Base-by-base conservation (phyloP, 768 basidiomycete species). In the Artomyces pyxidatus region DNA sequence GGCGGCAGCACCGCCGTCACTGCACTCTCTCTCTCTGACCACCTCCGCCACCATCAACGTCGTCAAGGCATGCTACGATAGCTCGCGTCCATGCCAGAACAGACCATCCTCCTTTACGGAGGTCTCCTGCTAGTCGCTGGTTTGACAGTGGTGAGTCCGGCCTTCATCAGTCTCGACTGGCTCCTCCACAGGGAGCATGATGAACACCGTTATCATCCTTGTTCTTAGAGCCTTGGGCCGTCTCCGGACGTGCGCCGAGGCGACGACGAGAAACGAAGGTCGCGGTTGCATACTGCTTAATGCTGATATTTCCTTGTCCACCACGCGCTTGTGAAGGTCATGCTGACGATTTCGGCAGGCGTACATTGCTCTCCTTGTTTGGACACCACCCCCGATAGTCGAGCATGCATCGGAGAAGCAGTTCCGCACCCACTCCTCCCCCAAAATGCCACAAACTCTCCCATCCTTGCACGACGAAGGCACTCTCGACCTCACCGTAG, bases 191-290 rank as follows among this genome's bases (percentile, higher is more conserved):
- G 17, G 17, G 42, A 43, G 49, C 49, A 62, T 54, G 86, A 87
- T 86, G 83, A 78, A 69, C 57, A 66, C 70, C 71, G 69, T 49
- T 65, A 77, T 87, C 88, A 90, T 90, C 87, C 87, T 90, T 90
- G 87, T 90, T 89, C 87, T 89, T 85, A 72, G 88, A 89, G 83
- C 71, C 62, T 59, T 67, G 81, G 81, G 87, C 73, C 66, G 55
- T 68, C 59, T 61, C 58, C 58, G 54, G 59, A 64, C 63, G 63
- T 61, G 75, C 85, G 86, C 76, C 72, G 70, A 61, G 69, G 69
- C 74, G 65, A 75, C 57, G 87, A 85, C 81, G 87, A 85, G 60
- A 72, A 51, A 50, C 52, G 51, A 60, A 71, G 83, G 77, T 76
- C 71, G 65, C 72, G 74, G 68, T 61, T 52, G 43, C 22, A 56